Evolutionary conservation across 805 yeast species (phyloP).

Genomic region (Komagataella kurtzmanii): DNA sequence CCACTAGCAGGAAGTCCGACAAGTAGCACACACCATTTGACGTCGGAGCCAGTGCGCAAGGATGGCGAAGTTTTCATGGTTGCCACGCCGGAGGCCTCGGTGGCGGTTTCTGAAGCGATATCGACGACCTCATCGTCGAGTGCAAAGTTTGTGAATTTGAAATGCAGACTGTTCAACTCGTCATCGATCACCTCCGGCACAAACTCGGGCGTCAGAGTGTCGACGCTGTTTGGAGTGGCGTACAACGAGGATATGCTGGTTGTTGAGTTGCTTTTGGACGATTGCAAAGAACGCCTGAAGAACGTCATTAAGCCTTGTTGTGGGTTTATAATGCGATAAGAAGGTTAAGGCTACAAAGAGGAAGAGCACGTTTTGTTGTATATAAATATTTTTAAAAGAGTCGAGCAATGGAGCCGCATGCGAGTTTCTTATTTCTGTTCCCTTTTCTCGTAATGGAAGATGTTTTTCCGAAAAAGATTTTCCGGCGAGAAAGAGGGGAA

Average conservation of each 20-base stretch:
- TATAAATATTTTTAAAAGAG: no score
- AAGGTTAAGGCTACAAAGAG: background rate
- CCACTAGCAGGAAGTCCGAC: conserved; percentile 96
- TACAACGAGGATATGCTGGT: conserved; percentile 2
- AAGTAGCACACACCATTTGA: conserved; percentile 17
- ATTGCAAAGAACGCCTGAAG: background rate
- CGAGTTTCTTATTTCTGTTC: background rate
- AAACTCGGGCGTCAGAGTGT: conserved; percentile 3
- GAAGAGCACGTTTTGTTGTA: background rate
- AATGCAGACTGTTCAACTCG: conserved; percentile 2
- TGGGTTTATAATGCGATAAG: background rate
- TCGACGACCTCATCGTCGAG: conserved; percentile 1
- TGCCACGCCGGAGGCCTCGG: conserved; percentile 1
- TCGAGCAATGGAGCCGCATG: background rate
- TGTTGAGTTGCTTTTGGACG: conserved; percentile 2
- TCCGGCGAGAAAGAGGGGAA: background rate
- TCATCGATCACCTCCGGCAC: conserved; percentile 2
- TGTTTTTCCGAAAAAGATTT: background rate
- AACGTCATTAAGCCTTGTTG: background rate
- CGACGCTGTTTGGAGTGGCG: conserved; percentile 1
- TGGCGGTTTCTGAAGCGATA: background rate
- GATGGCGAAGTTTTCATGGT: background rate
- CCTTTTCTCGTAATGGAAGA: background rate
- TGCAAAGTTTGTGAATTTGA: conserved; percentile 2
- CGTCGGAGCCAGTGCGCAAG: conserved; percentile 1